Evolutionary conservation across 2,329 filamentous ascomycete species (phyloP).

Genomic region (Aspergillus brasiliensis): DNA sequence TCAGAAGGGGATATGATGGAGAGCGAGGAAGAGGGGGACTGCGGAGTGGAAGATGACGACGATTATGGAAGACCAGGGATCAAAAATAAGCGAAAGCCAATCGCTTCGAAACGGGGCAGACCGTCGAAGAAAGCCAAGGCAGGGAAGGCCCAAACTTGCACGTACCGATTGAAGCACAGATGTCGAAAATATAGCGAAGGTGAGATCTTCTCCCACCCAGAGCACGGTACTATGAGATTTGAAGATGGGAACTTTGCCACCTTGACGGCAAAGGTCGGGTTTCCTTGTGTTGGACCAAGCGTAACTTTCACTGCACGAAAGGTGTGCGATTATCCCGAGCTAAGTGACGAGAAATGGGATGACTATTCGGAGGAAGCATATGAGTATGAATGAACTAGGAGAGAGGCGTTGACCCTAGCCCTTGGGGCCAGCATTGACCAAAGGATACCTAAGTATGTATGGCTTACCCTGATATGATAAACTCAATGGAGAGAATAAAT

Average conservation of each 20-base stretch:
- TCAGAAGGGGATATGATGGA: neutral
- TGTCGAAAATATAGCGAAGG: constrained; percentile 15
- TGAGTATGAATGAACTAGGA: constrained; percentile 10
- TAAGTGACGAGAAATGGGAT: constrained; percentile 9
- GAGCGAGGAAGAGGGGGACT: neutral
- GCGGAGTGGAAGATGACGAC: neutral
- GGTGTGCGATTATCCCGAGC: constrained; percentile 12
- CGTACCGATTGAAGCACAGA: constrained; percentile 6
- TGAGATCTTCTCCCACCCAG: constrained; percentile 1
- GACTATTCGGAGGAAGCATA: constrained; percentile 15
- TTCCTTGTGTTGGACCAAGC: neutral
- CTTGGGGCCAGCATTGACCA: neutral
- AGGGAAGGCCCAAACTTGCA: neutral
- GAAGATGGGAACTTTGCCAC: constrained; percentile 10
- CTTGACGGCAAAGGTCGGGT: constrained; percentile 8
- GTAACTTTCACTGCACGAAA: constrained; percentile 8
- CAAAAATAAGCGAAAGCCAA: constrained; percentile 4
- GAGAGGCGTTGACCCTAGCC: constrained; percentile 7
- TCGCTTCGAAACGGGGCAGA: neutral
- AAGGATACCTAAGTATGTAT: neutral
- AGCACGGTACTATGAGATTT: constrained; percentile 18
- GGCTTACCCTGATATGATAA: too few species aligned
- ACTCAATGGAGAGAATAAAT: too few species aligned
- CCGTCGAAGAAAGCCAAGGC: neutral
- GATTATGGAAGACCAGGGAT: neutral